Evolutionary conservation across 345 rosid species (phyloP).

Genomic region (Raphanus sativus): DNA sequence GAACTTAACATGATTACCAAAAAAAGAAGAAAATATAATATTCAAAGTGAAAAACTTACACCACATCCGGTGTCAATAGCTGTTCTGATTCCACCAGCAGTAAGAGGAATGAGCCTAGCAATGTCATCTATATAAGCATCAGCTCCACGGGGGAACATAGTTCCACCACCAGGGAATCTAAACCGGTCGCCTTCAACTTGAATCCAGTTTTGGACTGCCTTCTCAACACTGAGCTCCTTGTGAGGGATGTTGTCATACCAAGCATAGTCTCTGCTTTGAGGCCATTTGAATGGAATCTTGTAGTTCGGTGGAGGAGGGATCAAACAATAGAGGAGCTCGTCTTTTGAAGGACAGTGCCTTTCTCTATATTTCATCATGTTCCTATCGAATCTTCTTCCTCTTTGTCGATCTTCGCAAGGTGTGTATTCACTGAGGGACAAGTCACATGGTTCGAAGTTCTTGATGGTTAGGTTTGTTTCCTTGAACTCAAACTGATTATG

Average conservation of each 20-base stretch:
- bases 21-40: neutral
- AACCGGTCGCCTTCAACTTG: slow-evolving; percentile 88
- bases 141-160: slow-evolving; percentile 94
- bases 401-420: slow-evolving; percentile 74
- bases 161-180: slow-evolving; percentile 97
- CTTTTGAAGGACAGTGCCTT: slow-evolving; percentile 82
- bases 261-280: slow-evolving; percentile 90
- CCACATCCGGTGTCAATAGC: slow-evolving; percentile 98
- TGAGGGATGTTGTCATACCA: slow-evolving; percentile 98
- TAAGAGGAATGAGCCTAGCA: slow-evolving; percentile 71
- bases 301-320: slow-evolving; percentile 96
- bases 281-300: slow-evolving; percentile 96
- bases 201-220: slow-evolving; percentile 98
- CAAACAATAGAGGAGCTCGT: slow-evolving; percentile 68
- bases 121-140: slow-evolving; percentile 93
- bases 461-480: slow-evolving; percentile 36
- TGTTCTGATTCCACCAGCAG: slow-evolving; percentile 72
- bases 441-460: slow-evolving; percentile 64
- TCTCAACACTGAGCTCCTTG: slow-evolving; percentile 88
- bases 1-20: neutral
- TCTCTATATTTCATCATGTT: slow-evolving; percentile 84
- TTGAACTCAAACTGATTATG: slow-evolving; percentile 64
- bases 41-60: slow-evolving; percentile 46
- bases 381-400: slow-evolving; percentile 78
- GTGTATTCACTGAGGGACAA: slow-evolving; percentile 76